Percentiles rank a stretch among this genome's conserved stretches.
phyloP scores from a whole-genome alignment of 148 eudicot species.

The Heliamphora exappendiculata region DNA sequence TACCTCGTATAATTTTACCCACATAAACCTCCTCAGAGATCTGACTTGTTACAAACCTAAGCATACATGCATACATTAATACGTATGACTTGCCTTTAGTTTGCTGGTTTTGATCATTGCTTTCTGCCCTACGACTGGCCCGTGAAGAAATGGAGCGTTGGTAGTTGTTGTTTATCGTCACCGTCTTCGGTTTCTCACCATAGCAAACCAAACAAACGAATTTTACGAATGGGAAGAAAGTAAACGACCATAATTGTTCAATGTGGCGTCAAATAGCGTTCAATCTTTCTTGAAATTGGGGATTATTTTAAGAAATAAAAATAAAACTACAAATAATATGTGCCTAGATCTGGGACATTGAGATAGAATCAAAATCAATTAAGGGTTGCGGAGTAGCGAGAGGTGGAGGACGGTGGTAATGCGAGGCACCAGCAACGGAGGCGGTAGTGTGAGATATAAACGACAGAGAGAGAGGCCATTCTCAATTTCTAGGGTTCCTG shows the following conservation, averaged over 20 bases:
- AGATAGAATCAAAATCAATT: neutral
- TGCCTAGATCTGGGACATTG: neutral
- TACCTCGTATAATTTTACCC: slow-evolving; percentile 6
- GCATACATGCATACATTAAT: neutral
- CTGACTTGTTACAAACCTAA: neutral
- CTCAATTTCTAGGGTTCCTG: too few relatives aligned
- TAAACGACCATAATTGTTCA: neutral
- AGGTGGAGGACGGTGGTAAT: too few relatives aligned
- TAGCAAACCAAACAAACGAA: slow-evolving; percentile 8
- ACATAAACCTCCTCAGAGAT: neutral
- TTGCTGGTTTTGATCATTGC: slow-evolving; percentile 22
- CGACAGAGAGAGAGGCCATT: too few relatives aligned
- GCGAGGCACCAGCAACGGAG: too few relatives aligned
- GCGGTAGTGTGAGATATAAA: too few relatives aligned
- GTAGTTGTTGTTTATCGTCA: slow-evolving; percentile 39
- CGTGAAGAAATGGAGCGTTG: slow-evolving; percentile 52
- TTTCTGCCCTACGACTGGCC: slow-evolving; percentile 46
- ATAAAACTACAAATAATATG: neutral
- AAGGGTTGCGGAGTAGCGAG: too few relatives aligned
- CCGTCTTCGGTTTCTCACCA: slow-evolving; percentile 16
- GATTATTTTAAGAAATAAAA: neutral
- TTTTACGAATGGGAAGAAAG: neutral
- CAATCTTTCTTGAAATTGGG: neutral
- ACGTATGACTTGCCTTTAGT: slow-evolving; percentile 23
- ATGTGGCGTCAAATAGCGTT: neutral